Conservation (phyloP, 1,284 basidiomycete species). For the Cutaneotrichosporon sp. region DNA sequence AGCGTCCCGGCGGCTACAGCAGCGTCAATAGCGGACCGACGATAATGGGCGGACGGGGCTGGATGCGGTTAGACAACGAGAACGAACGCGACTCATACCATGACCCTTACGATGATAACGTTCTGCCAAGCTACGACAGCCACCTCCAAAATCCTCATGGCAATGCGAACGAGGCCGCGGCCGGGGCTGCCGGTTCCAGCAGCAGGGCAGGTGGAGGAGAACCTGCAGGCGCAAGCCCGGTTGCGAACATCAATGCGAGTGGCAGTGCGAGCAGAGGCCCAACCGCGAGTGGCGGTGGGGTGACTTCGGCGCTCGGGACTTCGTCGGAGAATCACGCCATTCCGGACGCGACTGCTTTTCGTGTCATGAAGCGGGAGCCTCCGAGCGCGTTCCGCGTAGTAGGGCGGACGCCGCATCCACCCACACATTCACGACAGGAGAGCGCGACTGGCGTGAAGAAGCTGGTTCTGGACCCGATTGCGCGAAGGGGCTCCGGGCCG, state of each 20-base stretch:
- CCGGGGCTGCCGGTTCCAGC: too few relatives aligned
- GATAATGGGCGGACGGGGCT: not conserved
- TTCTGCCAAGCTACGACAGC: not conserved
- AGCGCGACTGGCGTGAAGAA: not conserved
- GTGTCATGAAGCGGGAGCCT: not conserved
- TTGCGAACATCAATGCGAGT: not conserved
- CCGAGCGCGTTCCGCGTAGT: not conserved
- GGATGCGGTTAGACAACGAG: not conserved
- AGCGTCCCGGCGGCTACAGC: not conserved
- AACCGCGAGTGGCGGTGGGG: too few relatives aligned
- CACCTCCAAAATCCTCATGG: too few relatives aligned
- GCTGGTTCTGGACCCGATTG: not conserved
- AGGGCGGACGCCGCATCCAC: too few relatives aligned
- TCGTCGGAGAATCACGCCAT: too few relatives aligned
- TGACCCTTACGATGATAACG: not conserved
- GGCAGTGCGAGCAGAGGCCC: not conserved
- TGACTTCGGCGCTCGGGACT: too few relatives aligned
- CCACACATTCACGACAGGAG: too few relatives aligned
- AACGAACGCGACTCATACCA: not conserved
- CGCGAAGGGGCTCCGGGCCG: not conserved
- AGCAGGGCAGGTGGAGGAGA: too few relatives aligned
- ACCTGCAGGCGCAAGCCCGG: not conserved
- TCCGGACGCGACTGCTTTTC: slow-evolving; percentile 2
- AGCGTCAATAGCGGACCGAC: not conserved
- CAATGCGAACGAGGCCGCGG: too few relatives aligned